Evolutionary conservation across 2,329 filamentous ascomycete genomes (phyloP), one percentile per base, ranked within the genome.

Genomic region (Hymenoscyphus occultus): DNA sequence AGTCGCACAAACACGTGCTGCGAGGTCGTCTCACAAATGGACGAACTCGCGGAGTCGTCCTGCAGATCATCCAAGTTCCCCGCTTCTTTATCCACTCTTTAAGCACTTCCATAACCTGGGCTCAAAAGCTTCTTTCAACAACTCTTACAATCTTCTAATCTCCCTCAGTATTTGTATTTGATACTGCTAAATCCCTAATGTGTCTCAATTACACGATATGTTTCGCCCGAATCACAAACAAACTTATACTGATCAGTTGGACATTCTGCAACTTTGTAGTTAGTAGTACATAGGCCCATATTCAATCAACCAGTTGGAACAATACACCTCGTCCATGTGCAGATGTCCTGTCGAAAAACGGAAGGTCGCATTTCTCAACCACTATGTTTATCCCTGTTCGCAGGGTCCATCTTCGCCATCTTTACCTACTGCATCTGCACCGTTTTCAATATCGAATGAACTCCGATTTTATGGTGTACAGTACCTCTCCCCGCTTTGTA

Each of bases 241-340:
- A 12, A n/a, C 7, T 22, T 22, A 28, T 28, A 19, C n/a, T 19
- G n/a, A 19, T 22, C 45, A 35, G 6, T 35, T 10, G 9, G 35
- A 35, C 35, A 51, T 51, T 16, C 9, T 22, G 42, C n/a, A 48
- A 19, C n/a, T 48, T n/a, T 48, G 45, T 28, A 51, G n/a, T 22
- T 28, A 51, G 45, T 51, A 12, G n/a, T 51, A 51, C 19, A 22
- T 10, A 51, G 5, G 1, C 22, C 13, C 45, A 51, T 51, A 22
- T 51, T 22, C n/a, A n/a, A n/a, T 51, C n/a, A 51, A 16, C 45
- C 45, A 51, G 45, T 51, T 51, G n/a, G 45, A 51, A 28, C n/a
- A 10, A 51, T 22, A 28, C 22, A 9, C 22, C n/a, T 7, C 3
- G 45, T 51, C 45, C 45, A 51, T 51, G 45, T 51, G 45, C 45